Conservation (phyloP, 2,329 filamentous ascomycete species). For the Colletotrichum tofieldiae region DNA sequence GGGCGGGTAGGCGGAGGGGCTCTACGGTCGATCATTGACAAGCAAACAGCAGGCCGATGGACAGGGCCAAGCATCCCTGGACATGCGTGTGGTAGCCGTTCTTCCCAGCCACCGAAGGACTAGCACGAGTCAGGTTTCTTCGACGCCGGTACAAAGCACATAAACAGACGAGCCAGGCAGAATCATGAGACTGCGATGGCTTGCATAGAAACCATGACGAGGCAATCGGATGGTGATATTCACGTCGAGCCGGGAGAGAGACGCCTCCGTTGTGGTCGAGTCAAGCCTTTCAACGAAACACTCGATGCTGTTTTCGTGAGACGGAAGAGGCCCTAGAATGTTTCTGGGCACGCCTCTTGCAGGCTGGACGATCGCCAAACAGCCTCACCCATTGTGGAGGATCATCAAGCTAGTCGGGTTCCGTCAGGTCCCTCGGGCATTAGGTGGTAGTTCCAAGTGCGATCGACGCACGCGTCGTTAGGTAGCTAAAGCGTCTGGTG, state of each 20-base stretch:
- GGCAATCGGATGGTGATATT: background rate
- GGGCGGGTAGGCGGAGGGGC: conserved; percentile 26
- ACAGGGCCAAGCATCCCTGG: conserved; percentile 37
- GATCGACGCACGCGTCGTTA: conserved; percentile 27
- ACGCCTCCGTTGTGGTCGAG: conserved; percentile 10
- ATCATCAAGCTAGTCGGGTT: conserved; percentile 36
- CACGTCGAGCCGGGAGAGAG: no score
- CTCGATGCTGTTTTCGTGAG: conserved; percentile 25
- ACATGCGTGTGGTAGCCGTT: conserved; percentile 12
- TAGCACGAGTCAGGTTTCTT: conserved; percentile 24
- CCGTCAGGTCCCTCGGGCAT: conserved; percentile 25
- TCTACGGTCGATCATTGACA: conserved; percentile 35
- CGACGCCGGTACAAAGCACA: conserved; percentile 3
- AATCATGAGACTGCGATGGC: conserved; percentile 3
- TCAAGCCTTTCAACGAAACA: conserved; percentile 11
- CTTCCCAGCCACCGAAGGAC: conserved; percentile 6
- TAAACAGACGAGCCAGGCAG: background rate
- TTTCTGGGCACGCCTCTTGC: conserved; percentile 29
- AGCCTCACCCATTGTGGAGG: conserved; percentile 32
- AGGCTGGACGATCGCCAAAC: conserved; percentile 29
- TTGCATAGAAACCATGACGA: conserved; percentile 14
- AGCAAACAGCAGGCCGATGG: conserved; percentile 30
- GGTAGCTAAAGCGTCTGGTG: conserved; percentile 21
- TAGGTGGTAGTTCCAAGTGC: background rate
- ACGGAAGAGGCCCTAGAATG: conserved; percentile 26